Conservation (phyloP, 2,329 filamentous ascomycete genomes). For the Acrocalymma vagum region DNA sequence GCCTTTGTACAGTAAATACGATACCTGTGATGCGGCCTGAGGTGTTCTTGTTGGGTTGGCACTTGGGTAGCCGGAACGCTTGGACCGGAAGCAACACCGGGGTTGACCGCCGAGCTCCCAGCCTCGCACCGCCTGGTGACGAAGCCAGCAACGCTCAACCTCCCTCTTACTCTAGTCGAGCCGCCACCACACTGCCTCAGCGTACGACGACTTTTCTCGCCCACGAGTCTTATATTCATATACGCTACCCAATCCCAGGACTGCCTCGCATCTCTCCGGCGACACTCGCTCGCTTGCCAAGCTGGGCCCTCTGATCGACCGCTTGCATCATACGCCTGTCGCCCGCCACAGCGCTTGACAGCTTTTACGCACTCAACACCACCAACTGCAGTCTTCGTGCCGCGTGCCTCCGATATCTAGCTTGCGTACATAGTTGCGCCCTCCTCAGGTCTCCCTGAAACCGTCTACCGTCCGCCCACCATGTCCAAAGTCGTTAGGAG, state of each 20-base stretch:
- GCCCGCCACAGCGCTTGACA: conserved; percentile 16
- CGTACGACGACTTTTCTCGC: conserved; percentile 9
- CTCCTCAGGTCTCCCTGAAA: conserved; percentile 11
- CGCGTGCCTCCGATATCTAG: not conserved
- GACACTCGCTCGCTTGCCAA: conserved; percentile 17
- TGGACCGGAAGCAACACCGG: conserved; percentile 6
- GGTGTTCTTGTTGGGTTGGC: conserved; percentile 5
- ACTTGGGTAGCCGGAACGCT: no score
- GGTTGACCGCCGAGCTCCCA: conserved; percentile 18
- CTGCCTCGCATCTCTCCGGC: conserved; percentile 6
- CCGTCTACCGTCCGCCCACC: conserved; percentile 34
- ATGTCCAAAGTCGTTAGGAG: conserved; percentile 99
- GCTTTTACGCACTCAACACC: conserved; percentile 3
- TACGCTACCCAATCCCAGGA: conserved; percentile 3
- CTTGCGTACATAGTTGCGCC: no score
- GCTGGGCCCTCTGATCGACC: conserved; percentile 15
- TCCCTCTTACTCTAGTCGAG: conserved; percentile 9
- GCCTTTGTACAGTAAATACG: no score
- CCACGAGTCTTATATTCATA: conserved; percentile 1
- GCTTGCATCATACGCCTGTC: conserved; percentile 33
- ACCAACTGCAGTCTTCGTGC: no score
- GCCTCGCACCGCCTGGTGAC: conserved; percentile 23
- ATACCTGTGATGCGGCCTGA: not conserved
- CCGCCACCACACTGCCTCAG: conserved; percentile 26
- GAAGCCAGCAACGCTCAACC: conserved; percentile 17